phyloP scores from a whole-genome alignment of 352 stramenopile species.

The Phytophthora cryptogea region DNA sequence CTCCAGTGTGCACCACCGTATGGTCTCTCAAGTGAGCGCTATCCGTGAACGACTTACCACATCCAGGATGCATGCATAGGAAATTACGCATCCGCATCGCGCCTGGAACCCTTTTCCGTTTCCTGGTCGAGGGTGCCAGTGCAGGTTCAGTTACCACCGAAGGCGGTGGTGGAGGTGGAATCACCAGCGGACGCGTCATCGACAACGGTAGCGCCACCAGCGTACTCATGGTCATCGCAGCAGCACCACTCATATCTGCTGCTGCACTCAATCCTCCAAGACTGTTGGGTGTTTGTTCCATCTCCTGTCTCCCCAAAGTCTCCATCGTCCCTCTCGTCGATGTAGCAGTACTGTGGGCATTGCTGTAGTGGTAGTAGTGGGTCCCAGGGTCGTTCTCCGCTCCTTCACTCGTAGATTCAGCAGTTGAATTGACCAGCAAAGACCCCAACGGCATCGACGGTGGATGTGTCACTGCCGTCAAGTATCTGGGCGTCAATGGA shows the following conservation, averaged over 20 bases:
- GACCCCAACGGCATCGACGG: slow-evolving; percentile 15
- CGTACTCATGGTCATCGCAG: slow-evolving; percentile 17
- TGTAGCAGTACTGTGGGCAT: slow-evolving; percentile 11
- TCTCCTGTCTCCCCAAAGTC: slow-evolving; percentile 7
- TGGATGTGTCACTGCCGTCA: slow-evolving; percentile 22
- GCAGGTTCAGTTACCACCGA: slow-evolving; percentile 6
- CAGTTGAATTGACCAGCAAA: slow-evolving; percentile 15
- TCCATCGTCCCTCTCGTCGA: slow-evolving; percentile 14
- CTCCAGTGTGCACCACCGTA: slow-evolving; percentile 74
- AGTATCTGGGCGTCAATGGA: slow-evolving; percentile 33
- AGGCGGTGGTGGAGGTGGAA: slow-evolving; percentile 9
- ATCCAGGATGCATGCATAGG: slow-evolving; percentile 66
- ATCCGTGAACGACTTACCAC: slow-evolving; percentile 72
- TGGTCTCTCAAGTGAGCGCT: slow-evolving; percentile 72
- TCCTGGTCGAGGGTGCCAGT: slow-evolving; percentile 19
- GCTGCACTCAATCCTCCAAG: slow-evolving; percentile 12
- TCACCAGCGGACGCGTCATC: slow-evolving; percentile 15
- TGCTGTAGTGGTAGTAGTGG: slow-evolving; percentile 23
- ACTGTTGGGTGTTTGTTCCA: slow-evolving; percentile 6
- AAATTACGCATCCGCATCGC: slow-evolving; percentile 70
- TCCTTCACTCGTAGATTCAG: slow-evolving; percentile 10
- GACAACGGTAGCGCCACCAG: slow-evolving; percentile 14
- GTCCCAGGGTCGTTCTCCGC: slow-evolving; percentile 2
- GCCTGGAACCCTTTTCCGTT: slow-evolving; percentile 46
- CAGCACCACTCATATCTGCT: slow-evolving; percentile 5